These are phyloP conservation scores for Hericium coralloides DNA, from an alignment of 768 basidiomycete genomes.

Conservation along the genomic window DNA sequence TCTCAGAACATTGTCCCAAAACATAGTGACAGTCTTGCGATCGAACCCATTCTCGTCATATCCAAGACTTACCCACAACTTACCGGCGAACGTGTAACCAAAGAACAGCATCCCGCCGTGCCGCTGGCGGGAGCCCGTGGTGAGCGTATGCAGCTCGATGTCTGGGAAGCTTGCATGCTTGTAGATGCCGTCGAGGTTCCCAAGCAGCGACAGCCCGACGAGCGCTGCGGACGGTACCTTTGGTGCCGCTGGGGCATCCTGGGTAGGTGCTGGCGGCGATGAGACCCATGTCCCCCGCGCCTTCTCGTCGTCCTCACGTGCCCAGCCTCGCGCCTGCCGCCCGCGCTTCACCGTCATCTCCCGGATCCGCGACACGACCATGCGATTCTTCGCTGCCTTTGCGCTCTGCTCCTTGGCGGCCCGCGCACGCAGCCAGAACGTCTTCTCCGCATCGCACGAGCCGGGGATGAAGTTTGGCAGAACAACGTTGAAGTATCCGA, in stretches of 20 bases:
- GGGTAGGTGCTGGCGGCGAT: constrained; percentile 15
- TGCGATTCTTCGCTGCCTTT: constrained; percentile 51
- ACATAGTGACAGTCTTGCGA: constrained; percentile 45
- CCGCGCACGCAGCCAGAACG: constrained; percentile 71
- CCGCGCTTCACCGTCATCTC: constrained; percentile 62
- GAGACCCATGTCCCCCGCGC: constrained; percentile 33
- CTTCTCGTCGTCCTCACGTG: constrained; percentile 65
- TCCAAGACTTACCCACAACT: constrained; percentile 71
- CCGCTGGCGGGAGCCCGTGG: constrained; percentile 79
- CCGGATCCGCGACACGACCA: constrained; percentile 51
- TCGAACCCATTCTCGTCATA: constrained; percentile 76
- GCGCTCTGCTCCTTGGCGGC: constrained; percentile 61
- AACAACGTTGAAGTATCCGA: constrained; percentile 76
- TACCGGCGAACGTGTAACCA: constrained; percentile 66
- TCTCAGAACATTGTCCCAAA: constrained; percentile 54
- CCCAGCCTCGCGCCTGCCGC: constrained; percentile 54
- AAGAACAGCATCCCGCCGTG: constrained; percentile 75
- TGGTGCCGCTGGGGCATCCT: constrained; percentile 9
- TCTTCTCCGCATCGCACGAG: constrained; percentile 24
- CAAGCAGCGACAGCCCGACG: constrained; percentile 75
- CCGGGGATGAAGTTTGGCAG: constrained; percentile 65
- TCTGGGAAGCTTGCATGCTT: constrained; percentile 49
- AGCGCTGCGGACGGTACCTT: constrained; percentile 48
- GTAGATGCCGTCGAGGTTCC: constrained; percentile 78
- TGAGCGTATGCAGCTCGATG: constrained; percentile 61